Evolutionary conservation across 768 basidiomycete genomes (phyloP), one percentile per base, ranked within the genome.

Genomic region (Psilocybe sp.): DNA sequence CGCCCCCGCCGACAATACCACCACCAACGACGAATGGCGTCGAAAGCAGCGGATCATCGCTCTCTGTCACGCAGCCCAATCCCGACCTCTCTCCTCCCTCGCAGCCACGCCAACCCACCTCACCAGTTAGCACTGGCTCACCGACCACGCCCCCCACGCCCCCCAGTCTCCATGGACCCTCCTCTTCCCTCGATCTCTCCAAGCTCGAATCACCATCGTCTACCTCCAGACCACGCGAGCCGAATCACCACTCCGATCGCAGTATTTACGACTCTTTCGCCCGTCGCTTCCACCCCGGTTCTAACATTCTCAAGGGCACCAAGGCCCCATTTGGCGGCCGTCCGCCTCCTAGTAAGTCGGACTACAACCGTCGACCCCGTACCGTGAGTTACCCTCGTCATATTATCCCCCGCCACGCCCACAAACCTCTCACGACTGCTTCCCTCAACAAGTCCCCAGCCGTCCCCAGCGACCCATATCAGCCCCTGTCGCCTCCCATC

Each of bases 61-160:
- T 54, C 53, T 60, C 65, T 53, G 7, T 52, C 63, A 62, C 50
- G 61, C 61, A 47, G 47, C 12, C 8, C 31, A 44, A 5, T 4
- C 23, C n/a, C 14, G n/a, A 51, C 38, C 43, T 38, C 31, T 40
- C 34, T 16, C 40, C 44, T 37, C 31, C 50, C 44, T 35, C 44
- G 55, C 57, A 65, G 46, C 52, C 69, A 51, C 55, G 57, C 72
- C 82, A 28, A 36, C 76, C 82, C 43, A 86, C 84, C 13, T 88
- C 87, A 3, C 84, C 88, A 15, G 87, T 84, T 46, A 83, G 77
- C 59, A 77, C 82, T 41, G 80, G 79, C 59, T 89, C 87, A 2
- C 82, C 79, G 5, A 71, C 75, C 41, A 72, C 85, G 49, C 85
- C 86, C 4, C 85, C 85, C 20, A 78, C 75, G 59, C 85, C 86